Conservation (phyloP, 2,329 filamentous ascomycete genomes). For the Colletotrichum siamense region DNA sequence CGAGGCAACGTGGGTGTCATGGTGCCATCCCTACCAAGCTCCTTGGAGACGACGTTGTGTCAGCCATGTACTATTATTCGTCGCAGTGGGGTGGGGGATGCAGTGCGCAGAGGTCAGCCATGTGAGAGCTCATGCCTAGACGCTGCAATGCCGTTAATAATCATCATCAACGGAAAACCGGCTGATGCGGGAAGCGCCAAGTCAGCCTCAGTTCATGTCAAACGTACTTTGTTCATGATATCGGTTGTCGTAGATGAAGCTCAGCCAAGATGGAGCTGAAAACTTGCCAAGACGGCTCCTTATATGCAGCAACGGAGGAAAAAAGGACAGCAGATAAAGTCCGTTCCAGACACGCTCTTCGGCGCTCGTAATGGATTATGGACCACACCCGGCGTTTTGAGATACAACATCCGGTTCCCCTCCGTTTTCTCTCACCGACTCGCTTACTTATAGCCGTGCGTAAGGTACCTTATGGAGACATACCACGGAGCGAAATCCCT, state of each 20-base stretch:
- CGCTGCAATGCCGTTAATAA: background rate
- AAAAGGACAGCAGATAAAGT: background rate
- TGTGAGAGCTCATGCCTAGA: background rate
- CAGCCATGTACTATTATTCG: background rate
- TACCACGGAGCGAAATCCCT: background rate
- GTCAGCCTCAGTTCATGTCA: background rate
- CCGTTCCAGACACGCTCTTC: too few relatives aligned
- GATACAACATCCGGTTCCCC: background rate
- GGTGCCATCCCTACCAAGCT: background rate
- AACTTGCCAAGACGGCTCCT: too few relatives aligned
- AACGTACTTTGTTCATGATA: too few relatives aligned
- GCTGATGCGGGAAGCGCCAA: constrained; percentile 1
- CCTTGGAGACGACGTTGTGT: background rate
- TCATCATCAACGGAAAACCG: background rate
- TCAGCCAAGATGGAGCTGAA: too few relatives aligned
- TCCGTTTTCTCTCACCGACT: background rate
- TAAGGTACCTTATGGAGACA: too few relatives aligned
- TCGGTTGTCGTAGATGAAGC: too few relatives aligned
- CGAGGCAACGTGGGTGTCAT: background rate
- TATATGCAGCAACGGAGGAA: background rate
- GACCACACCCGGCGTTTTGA: background rate
- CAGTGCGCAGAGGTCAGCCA: background rate
- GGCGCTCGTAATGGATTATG: too few relatives aligned
- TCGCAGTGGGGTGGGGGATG: background rate
- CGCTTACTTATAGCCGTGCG: background rate